Evolutionary conservation across 345 rosid genomes (phyloP).

Genomic region (Brassica juncea): DNA sequence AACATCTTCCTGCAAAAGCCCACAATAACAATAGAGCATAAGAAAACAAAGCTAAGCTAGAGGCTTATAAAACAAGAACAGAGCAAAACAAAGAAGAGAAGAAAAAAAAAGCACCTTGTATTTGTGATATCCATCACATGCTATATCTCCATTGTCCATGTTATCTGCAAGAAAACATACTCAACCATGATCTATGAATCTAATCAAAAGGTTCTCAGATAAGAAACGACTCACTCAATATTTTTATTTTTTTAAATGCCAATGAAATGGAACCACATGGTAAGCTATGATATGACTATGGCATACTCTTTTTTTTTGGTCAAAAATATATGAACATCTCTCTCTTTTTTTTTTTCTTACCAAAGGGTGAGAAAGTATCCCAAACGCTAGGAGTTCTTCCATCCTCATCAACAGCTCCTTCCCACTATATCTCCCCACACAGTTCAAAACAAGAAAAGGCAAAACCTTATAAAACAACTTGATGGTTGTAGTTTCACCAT

Average conservation of each 20-base stretch:
- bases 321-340: background rate
- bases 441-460: background rate
- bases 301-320: background rate
- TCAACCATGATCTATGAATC: background rate
- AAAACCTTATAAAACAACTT: background rate
- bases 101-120: conserved; percentile 47
- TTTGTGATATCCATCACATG: conserved; percentile 64
- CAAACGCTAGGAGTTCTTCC: conserved; percentile 64
- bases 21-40: background rate
- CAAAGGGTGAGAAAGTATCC: conserved; percentile 53
- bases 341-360: conserved; percentile 25
- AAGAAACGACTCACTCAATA: background rate
- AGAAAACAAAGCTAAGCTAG: background rate
- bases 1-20: conserved; percentile 64
- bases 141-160: conserved; percentile 51
- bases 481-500: background rate
- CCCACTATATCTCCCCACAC: conserved; percentile 26
- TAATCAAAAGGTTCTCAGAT: background rate
- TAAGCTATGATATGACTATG: background rate
- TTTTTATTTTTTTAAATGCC: background rate
- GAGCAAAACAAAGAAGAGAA: background rate
- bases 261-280: background rate
- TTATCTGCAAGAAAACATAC: conserved; percentile 3
- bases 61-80: background rate
- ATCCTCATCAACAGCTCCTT: conserved; percentile 54